A percentile compares a stretch with the other conserved stretches of the same genome.
Evolutionary conservation across 768 basidiomycete genomes (phyloP).

Genomic region (Mycena amicta): DNA sequence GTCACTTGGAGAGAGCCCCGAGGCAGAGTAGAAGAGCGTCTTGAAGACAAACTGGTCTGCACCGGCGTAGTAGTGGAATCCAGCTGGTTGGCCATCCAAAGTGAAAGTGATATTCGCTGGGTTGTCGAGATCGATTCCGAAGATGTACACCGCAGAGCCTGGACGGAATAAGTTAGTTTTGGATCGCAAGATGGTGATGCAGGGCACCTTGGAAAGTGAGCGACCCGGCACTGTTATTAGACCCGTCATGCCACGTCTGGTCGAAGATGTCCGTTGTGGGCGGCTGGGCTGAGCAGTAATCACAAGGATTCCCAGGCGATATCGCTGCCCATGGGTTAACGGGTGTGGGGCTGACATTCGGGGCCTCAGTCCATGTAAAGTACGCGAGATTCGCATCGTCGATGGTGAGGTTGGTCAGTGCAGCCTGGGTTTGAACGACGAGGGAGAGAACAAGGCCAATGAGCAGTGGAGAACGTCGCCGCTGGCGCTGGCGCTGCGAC

Average conservation of each 20-base stretch:
- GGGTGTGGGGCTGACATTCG: neutral
- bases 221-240: slow-evolving; percentile 5
- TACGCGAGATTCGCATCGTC: slow-evolving; percentile 9
- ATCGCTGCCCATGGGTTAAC: slow-evolving; percentile 12
- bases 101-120: slow-evolving; percentile 16
- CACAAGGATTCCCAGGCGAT: slow-evolving; percentile 3
- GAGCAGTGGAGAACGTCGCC: neutral
- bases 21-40: slow-evolving; percentile 11
- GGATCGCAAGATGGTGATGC: neutral
- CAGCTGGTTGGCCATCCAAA: neutral
- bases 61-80: slow-evolving; percentile 12
- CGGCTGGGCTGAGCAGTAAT: slow-evolving; percentile 19
- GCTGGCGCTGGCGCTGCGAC: neutral
- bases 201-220: slow-evolving; percentile 17
- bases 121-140: slow-evolving; percentile 17
- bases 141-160: slow-evolving; percentile 15
- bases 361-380: slow-evolving; percentile 10
- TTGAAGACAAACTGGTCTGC: slow-evolving; percentile 15
- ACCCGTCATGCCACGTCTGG: slow-evolving; percentile 21
- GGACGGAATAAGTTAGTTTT: neutral
- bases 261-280: slow-evolving; percentile 8
- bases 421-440: neutral
- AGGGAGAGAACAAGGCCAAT: neutral
- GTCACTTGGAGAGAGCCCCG: neutral
- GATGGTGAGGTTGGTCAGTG: slow-evolving; percentile 13